A percentile compares a stretch with the other conserved stretches of the same genome.
Conservation (phyloP, 495 filamentous ascomycete genomes). For the Opeltia flavorubescens region DNA sequence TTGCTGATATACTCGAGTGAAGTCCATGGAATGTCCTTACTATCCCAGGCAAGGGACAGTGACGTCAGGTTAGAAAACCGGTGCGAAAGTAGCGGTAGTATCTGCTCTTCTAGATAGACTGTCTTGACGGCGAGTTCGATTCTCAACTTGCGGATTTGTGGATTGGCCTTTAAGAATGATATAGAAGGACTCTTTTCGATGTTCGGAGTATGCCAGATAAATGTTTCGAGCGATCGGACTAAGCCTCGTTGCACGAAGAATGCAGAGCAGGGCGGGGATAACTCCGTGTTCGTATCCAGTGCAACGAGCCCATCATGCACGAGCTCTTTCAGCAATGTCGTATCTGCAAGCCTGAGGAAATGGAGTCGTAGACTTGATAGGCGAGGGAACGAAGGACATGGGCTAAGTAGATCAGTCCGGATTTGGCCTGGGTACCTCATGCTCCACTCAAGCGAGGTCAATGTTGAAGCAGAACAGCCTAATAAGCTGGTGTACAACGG, state of each 20-base stretch:
- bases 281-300: not conserved
- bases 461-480: not conserved
- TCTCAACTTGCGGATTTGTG: slow-evolving; percentile 1
- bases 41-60: not conserved
- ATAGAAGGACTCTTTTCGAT: not conserved
- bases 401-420: not conserved
- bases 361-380: not conserved
- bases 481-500: not conserved
- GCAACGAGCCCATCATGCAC: not conserved
- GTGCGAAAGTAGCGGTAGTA: slow-evolving; percentile 6
- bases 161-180: not conserved
- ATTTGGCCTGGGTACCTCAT: not conserved
- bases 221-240: not conserved
- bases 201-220: not conserved
- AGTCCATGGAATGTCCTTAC: not conserved
- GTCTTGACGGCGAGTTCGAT: not conserved
- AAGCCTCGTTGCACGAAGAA: slow-evolving; percentile 2
- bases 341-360: not conserved
- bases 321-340: not conserved
- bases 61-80: slow-evolving; percentile 3
- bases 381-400: not conserved
- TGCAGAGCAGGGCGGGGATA: no score
- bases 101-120: not conserved
- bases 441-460: not conserved
- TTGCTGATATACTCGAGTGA: slow-evolving; percentile 1